Evolutionary conservation across 805 yeast genomes (phyloP), one percentile per base, ranked within the genome.

Genomic region (Candida pseudoglaebosa): DNA sequence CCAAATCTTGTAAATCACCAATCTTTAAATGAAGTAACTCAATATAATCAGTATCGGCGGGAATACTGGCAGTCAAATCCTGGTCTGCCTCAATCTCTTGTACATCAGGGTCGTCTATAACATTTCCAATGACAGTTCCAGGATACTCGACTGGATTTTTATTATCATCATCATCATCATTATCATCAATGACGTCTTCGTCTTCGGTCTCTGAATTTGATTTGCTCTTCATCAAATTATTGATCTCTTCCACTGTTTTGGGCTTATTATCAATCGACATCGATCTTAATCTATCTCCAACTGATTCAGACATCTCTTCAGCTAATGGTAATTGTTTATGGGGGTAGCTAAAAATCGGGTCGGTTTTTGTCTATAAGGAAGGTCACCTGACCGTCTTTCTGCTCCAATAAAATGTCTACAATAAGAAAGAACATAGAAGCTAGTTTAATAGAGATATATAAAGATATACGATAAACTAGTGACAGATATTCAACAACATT

Each of bases 21-120:
- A 87, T 78, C 59, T 84, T 84, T 54, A 83, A 61, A 54, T 87
- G 95, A 14, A 83, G 68, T 45, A 87, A 61, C 37, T 83, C 88
- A 24, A 86, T 63, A 21, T 70, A 71, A 18, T 73, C 80, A 0
- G 77, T 63, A 46, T 84, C 84, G n/a, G 67, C 65, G 0, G 77
- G 78, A 24, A 72, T 59, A 39, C 73, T 82, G 4, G 60, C 62
- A 0, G 89, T 74, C 38, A 85, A 59, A 38, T 84, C 89, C 5
- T 60, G 68, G 59, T 87, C 95, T 0, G 89, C 80, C 6, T 78
- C 84, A 32, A 84, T 75, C 22, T 63, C 62, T 30, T 83, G 84
- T 0, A 69, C 70, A 36, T 62, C 50, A 1, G 62, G 53, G 47
- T 76, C 82, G 3, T 70, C 71, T 8, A 69, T 46, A 2, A 69